phyloP scores from a whole-genome alignment of 208 protist genomes.

The Crithidia expoeki region DNA sequence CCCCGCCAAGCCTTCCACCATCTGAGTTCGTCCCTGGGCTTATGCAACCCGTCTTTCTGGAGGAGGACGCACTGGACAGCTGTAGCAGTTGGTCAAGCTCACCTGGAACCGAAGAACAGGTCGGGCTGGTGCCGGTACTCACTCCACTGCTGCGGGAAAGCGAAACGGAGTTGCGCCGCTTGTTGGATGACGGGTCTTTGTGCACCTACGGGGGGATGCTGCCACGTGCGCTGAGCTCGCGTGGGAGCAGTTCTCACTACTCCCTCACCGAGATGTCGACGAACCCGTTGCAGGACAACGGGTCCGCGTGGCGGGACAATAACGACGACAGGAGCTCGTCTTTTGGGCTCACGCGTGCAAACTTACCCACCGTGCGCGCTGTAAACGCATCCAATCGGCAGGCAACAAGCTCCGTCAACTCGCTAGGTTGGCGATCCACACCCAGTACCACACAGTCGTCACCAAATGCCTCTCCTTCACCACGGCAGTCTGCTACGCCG shows the following conservation, averaged over 20 bases:
- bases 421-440: background rate
- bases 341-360: constrained; percentile 1
- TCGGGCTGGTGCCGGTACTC: constrained; percentile 32
- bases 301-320: background rate
- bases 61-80: constrained; percentile 12
- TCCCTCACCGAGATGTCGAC: background rate
- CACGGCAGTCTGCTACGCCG: constrained; percentile 16
- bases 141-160: constrained; percentile 19
- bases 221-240: constrained; percentile 3
- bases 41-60: background rate
- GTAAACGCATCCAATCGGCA: constrained; percentile 4
- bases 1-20: background rate
- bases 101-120: constrained; percentile 30
- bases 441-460: constrained; percentile 11
- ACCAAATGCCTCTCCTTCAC: constrained; percentile 7
- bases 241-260: constrained; percentile 7
- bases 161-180: background rate
- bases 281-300: background rate
- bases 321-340: constrained; percentile 3
- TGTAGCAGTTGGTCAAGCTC: constrained; percentile 31
- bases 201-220: constrained; percentile 7
- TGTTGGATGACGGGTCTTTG: background rate
- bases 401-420: background rate
- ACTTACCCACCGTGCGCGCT: background rate
- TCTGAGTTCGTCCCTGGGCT: background rate